Percentiles rank a stretch among this genome's conserved stretches.
Evolutionary conservation across 148 eudicot genomes (phyloP).

Genomic region (Vaccinium darrowii): DNA sequence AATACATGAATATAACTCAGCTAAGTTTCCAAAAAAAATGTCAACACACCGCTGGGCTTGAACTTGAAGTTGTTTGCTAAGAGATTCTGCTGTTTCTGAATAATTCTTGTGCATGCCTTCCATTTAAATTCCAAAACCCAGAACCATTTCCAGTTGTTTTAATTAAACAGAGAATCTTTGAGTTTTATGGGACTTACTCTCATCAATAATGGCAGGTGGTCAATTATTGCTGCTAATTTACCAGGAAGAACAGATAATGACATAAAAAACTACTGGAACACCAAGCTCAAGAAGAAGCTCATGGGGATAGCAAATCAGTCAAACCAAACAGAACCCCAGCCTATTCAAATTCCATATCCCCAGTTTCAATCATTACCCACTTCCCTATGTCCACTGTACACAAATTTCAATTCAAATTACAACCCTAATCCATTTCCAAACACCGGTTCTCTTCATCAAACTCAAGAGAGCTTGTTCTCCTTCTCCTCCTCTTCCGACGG

Average conservation of each 20-base stretch:
- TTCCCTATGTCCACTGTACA: conserved; percentile 7
- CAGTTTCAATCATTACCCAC: background rate
- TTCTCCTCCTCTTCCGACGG: conserved; percentile 40
- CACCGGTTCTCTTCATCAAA: conserved; percentile 13
- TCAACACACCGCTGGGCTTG: background rate
- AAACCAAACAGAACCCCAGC: conserved; percentile 16
- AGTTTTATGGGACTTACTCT: conserved; percentile 5
- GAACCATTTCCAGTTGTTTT: background rate
- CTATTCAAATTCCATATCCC: conserved; percentile 10
- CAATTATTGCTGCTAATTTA: conserved; percentile 48
- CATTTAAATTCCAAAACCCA: conserved; percentile 17
- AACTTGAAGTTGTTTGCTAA: conserved; percentile 13
- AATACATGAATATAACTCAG: background rate
- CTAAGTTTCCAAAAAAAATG: too few species aligned
- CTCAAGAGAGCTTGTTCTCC: conserved; percentile 24
- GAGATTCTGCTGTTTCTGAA: conserved; percentile 21
- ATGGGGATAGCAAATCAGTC: conserved; percentile 20
- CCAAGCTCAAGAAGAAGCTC: conserved; percentile 54
- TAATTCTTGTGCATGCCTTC: conserved; percentile 17
- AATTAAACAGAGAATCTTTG: background rate
- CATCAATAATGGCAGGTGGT: conserved; percentile 41
- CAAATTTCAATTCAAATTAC: conserved; percentile 18
- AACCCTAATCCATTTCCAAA: conserved; percentile 12
- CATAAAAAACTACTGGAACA: conserved; percentile 64
- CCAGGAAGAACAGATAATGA: conserved; percentile 59